phyloP scores from a whole-genome alignment of 805 yeast species.

The Suhomyces pyralidae region DNA sequence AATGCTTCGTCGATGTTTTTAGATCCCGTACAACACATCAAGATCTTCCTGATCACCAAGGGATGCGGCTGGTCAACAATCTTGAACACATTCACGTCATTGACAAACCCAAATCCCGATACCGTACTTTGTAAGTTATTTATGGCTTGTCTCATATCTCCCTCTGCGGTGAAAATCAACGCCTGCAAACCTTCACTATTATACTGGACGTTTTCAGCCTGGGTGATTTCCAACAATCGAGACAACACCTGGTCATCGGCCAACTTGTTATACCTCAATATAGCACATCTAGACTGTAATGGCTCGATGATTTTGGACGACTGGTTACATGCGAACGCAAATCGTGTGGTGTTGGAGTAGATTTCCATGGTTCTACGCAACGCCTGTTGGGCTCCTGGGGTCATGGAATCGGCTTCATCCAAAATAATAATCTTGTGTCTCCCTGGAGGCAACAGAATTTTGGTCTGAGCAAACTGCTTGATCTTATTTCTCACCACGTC shows the following conservation, averaged over 20 bases:
- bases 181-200: slow-evolving; percentile 92
- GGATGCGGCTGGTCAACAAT: slow-evolving; percentile 98
- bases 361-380: slow-evolving; percentile 92
- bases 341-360: slow-evolving; percentile 91
- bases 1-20: slow-evolving; percentile 62
- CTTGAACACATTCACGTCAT: slow-evolving; percentile 87
- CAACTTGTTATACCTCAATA: slow-evolving; percentile 76
- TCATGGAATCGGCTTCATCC: slow-evolving; percentile 97
- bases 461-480: slow-evolving; percentile 94
- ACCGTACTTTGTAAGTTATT: slow-evolving; percentile 92
- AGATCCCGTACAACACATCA: slow-evolving; percentile 42
- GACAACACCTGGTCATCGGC: slow-evolving; percentile 82
- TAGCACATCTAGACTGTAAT: slow-evolving; percentile 93
- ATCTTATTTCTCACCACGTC: slow-evolving; percentile 93
- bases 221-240: slow-evolving; percentile 67
- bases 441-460: slow-evolving; percentile 81
- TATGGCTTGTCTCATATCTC: slow-evolving; percentile 98
- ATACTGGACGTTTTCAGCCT: slow-evolving; percentile 68
- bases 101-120: slow-evolving; percentile 91
- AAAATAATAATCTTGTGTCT: slow-evolving; percentile 88
- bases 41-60: slow-evolving; percentile 63
- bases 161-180: slow-evolving; percentile 90
- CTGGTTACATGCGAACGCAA: slow-evolving; percentile 98
- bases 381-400: slow-evolving; percentile 96
- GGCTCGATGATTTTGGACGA: slow-evolving; percentile 95